phyloP scores from a whole-genome alignment of 768 basidiomycete genomes.

The Cyathus striatus region DNA sequence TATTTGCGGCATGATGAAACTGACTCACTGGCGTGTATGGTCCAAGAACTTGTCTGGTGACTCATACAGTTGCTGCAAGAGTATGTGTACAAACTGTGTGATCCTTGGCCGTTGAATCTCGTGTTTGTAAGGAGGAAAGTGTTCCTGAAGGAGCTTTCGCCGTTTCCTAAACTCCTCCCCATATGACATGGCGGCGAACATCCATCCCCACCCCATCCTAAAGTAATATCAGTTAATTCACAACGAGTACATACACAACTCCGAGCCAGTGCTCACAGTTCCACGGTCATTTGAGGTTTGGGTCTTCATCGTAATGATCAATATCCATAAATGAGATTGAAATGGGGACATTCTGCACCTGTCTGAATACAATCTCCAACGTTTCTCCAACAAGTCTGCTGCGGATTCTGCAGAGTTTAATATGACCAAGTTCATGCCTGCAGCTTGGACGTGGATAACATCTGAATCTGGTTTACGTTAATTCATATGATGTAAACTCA shows the following conservation, averaged over 20 bases:
- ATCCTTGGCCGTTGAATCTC: constrained; percentile 1
- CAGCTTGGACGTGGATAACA: constrained; percentile 4
- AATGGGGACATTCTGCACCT: constrained; percentile 4
- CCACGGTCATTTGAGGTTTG: background rate
- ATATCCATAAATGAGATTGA: background rate
- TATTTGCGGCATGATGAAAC: background rate
- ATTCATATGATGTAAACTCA: background rate
- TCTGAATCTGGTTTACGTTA: constrained; percentile 3
- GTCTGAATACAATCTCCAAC: constrained; percentile 8
- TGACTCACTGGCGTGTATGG: constrained; percentile 5
- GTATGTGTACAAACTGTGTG: constrained; percentile 1
- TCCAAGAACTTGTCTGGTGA: constrained; percentile 4
- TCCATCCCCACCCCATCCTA: constrained; percentile 1
- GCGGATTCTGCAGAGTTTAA: constrained; percentile 9
- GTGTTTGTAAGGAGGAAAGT: background rate
- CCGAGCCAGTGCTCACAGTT: background rate
- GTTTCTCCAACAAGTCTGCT: constrained; percentile 7
- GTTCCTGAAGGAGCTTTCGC: background rate
- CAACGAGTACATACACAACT: background rate
- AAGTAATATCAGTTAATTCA: background rate
- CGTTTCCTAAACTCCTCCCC: background rate
- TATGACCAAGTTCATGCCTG: constrained; percentile 6
- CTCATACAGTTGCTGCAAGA: constrained; percentile 3
- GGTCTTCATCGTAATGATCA: background rate
- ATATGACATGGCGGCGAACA: background rate